These are phyloP conservation scores for Tuber magnatum DNA, from an alignment of 495 filamentous ascomycete species.

Conservation along the genomic window DNA sequence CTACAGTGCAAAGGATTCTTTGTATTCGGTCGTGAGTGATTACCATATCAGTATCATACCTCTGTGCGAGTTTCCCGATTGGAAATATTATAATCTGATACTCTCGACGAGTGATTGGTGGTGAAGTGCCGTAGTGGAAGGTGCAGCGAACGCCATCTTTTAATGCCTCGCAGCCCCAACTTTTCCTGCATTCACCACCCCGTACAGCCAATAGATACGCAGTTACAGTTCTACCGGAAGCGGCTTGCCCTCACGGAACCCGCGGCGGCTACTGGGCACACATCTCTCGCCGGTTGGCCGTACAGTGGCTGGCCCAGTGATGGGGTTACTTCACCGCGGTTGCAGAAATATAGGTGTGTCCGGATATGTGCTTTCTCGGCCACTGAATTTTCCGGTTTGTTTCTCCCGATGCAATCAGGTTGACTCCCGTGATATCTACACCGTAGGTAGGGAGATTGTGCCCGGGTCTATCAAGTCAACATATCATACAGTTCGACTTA, in stretches of 20 bases:
- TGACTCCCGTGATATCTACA: not conserved
- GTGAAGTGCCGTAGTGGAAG: not conserved
- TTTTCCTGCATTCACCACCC: not conserved
- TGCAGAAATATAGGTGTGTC: not conserved
- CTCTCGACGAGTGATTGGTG: not conserved
- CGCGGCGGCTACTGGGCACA: not conserved
- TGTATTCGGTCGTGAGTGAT: not conserved
- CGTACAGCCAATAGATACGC: not conserved
- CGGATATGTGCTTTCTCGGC: not conserved
- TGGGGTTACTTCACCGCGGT: not conserved
- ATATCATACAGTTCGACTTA: too few species aligned
- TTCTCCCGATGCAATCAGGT: not conserved
- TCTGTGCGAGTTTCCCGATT: not conserved
- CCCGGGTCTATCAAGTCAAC: not conserved
- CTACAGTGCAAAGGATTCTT: not conserved
- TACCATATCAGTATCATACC: not conserved
- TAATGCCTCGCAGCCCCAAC: not conserved
- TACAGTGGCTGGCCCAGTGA: not conserved
- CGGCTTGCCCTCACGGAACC: not conserved
- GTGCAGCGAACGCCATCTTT: not conserved
- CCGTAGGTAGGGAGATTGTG: not conserved
- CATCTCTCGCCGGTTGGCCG: not conserved
- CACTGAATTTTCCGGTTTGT: not conserved
- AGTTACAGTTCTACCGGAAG: not conserved
- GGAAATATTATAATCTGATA: not conserved